Evolutionary conservation across 805 yeast genomes (phyloP).

Genomic region (Pichia phayaonensis): DNA sequence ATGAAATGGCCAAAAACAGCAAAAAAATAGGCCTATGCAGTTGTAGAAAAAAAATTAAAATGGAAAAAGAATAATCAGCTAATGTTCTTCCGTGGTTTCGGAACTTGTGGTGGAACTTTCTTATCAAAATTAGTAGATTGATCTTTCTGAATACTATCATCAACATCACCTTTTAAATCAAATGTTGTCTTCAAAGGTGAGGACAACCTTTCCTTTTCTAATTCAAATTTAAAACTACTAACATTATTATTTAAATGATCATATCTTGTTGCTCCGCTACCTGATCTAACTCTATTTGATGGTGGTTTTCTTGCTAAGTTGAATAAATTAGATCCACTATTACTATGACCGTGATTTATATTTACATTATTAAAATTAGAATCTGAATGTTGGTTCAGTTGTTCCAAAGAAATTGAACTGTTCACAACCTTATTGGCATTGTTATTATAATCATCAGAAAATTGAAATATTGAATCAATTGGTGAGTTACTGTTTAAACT

Average conservation of each 20-base stretch:
- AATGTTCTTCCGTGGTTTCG: slow-evolving; percentile 1
- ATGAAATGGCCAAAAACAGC: neutral
- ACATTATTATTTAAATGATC: slow-evolving; percentile 18
- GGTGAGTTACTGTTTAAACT: neutral
- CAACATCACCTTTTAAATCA: neutral
- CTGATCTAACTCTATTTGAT: slow-evolving; percentile 10
- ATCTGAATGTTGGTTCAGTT: neutral
- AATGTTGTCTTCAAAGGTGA: slow-evolving; percentile 2
- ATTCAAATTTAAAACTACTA: slow-evolving; percentile 12
- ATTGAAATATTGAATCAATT: neutral
- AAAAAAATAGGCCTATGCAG: neutral
- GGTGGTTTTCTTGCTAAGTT: neutral
- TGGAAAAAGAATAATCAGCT: neutral
- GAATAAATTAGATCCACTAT: neutral
- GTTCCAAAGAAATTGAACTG: neutral
- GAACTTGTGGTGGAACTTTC: slow-evolving; percentile 7
- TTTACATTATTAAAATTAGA: neutral
- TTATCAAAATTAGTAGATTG: neutral
- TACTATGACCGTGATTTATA: neutral
- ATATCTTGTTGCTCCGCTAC: slow-evolving; percentile 18
- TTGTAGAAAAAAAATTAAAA: neutral
- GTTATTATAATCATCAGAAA: neutral
- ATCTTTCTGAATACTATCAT: neutral
- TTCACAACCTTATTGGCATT: neutral
- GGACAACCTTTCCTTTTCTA: slow-evolving; percentile 4